Evolutionary conservation across 306 rosid genomes (phyloP).

Genomic region (Acacia melanoxylon): DNA sequence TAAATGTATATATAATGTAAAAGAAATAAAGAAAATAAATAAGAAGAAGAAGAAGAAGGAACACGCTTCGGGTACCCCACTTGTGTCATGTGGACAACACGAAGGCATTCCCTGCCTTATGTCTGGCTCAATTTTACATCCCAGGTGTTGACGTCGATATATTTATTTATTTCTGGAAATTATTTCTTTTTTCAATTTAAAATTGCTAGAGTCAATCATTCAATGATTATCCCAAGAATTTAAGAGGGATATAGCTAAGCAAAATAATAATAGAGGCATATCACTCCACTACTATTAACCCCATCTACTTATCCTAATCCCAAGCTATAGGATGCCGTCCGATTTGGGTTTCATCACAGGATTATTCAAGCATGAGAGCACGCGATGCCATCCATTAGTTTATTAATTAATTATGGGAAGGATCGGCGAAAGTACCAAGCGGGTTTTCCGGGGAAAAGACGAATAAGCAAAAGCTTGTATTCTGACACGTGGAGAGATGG

Average conservation of each 20-base stretch:
- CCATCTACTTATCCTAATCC: background rate
- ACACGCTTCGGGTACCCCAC: slow-evolving; percentile 10
- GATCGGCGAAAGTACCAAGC: slow-evolving; percentile 56
- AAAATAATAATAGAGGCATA: background rate
- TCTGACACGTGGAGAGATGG: slow-evolving; percentile 43
- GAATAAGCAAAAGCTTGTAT: slow-evolving; percentile 54
- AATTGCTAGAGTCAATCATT: slow-evolving; percentile 42
- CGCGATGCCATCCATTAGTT: slow-evolving; percentile 5
- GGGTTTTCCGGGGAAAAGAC: slow-evolving; percentile 83
- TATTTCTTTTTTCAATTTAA: background rate
- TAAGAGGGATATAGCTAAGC: slow-evolving; percentile 41
- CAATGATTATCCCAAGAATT: slow-evolving; percentile 52
- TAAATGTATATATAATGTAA: background rate
- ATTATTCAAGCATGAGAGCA: slow-evolving; percentile 13
- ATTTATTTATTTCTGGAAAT: background rate
- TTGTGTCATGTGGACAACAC: background rate
- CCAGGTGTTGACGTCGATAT: slow-evolving; percentile 9
- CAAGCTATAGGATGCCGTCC: background rate
- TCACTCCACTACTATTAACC: background rate
- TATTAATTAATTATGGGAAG: slow-evolving; percentile 34
- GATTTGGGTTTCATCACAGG: background rate
- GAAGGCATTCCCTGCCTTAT: background rate
- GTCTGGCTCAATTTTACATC: background rate
- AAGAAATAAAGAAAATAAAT: background rate
- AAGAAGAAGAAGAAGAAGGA: background rate